Percentiles rank a stretch among this genome's conserved stretches.
Conservation (phyloP, 2,329 filamentous ascomycete species). For the Penicillium sp. region DNA sequence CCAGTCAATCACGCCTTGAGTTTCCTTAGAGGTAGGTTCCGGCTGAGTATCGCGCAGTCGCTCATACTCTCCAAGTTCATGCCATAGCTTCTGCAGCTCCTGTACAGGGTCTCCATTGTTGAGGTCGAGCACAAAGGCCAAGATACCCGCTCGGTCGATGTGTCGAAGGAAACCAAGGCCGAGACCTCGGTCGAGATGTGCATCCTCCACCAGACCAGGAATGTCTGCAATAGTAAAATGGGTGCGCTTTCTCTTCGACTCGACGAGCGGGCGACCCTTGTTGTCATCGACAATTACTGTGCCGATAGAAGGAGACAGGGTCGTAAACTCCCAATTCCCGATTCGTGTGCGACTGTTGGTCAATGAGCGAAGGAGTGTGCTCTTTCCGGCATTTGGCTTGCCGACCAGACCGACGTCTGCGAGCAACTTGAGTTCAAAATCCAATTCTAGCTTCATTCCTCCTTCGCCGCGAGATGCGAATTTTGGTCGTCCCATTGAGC, state of each 20-base stretch:
- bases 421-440: conserved; percentile 90
- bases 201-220: conserved; percentile 86
- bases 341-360: conserved; percentile 86
- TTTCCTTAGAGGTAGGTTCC: conserved; percentile 61
- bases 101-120: conserved; percentile 73
- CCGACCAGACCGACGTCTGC: conserved; percentile 94
- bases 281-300: conserved; percentile 91
- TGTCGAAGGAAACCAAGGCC: conserved; percentile 91
- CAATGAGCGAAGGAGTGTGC: conserved; percentile 81
- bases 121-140: conserved; percentile 92
- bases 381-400: conserved; percentile 93
- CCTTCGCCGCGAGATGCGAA: conserved; percentile 85
- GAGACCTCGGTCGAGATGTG: conserved; percentile 86
- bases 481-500: conserved; percentile 70
- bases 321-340: conserved; percentile 96
- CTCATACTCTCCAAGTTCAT: conserved; percentile 85
- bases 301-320: conserved; percentile 89
- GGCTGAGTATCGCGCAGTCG: conserved; percentile 71
- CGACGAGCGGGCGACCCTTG: conserved; percentile 66
- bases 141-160: conserved; percentile 86
- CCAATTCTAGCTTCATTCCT: conserved; percentile 73
- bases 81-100: conserved; percentile 81
- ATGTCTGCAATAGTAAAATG: conserved; percentile 95
- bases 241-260: conserved; percentile 58
- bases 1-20: conserved; percentile 50